Base-by-base conservation (phyloP, 2,329 filamentous ascomycete species). In the Cladophialophora chaetospira region DNA sequence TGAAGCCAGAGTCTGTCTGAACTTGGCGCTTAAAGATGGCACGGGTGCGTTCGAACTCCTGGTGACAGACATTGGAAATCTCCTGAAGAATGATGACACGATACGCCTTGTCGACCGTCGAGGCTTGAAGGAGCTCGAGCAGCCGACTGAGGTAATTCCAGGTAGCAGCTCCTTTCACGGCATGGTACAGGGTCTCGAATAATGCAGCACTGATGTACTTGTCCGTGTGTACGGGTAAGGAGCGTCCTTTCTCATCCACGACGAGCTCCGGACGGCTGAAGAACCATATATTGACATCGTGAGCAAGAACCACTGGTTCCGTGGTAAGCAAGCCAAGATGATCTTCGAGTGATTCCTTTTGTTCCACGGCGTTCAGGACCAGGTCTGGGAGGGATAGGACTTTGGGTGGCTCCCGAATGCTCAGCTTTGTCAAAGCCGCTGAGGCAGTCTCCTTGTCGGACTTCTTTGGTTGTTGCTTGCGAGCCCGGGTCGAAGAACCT, bases 161-260 rank as follows among this genome's bases (percentile, higher is more conserved):
- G 13, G 73, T 65, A 0, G 74, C 71, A 9, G 69, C 68, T 0
- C 48, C 66, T 46, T 71, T 70, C 13, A 80, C 58, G 0, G 68
- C 63, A 8, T 60, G 58, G 15, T 78, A 70, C 0, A 79, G 52
- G 0, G 70, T 65, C 9, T 80, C 77, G 1, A 81, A 72, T 1
- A 80, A 57, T 1, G 75, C 68, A 2, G 62, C 64, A 50, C 73
- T 77, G 54, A 79, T 73, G 57, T 75, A 72, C 17, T 68, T 74
- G 48, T 80, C 75, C 0, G 71, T 74, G n/a, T 70, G 55, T 1
- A 69, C 65, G 0, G 74, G 72, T 2, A 77, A 43, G 0, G 43
- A 57, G 1, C 73, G 70, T 1, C 78, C 78, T 47, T 72, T 75
- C 36, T 80, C 75, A 47, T 82, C 79, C 0, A 67, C 58, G 0